Base-by-base conservation (phyloP, 2,329 filamentous ascomycete species). In the Penicillium sp. region DNA sequence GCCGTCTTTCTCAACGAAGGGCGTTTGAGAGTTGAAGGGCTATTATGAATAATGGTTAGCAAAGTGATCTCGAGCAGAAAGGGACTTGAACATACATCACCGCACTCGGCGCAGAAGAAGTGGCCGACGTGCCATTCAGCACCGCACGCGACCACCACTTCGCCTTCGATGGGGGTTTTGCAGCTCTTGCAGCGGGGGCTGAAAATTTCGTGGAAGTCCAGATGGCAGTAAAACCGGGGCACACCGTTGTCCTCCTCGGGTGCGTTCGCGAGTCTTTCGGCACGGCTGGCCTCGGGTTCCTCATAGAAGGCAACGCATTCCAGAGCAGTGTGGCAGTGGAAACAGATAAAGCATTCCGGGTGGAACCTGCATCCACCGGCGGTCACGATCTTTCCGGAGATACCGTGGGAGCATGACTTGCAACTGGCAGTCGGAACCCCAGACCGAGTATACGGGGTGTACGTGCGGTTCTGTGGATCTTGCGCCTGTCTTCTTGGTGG, bases 21-120 rank as follows among this genome's bases (percentile, higher is more conserved):
- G 92, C 9, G 79, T 86, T 3, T 69, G 71, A 0, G 76, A 72
- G 56, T 81, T 79, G 60, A 87, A 87, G 1, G 84, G 83, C 75
- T 78, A 46, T 53, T n/a, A 44, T 24, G n/a, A 22, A 2, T 28
- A 35, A 14, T 35, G 31, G 28, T 56, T 14, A 53, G 55, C 55
- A 65, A 52, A 31, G 48, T 18, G 24, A 3, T 13, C 10, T 33
- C 3, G 38, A 35, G 31, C 7, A 2, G 4, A 28, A 16, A 27
- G 10, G 18, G 44, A 36, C n/a, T 22, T 7, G 11, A 50, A 57
- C 74, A 53, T 70, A 78, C 75, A 75, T 99, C 92, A 61, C 94
- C 94, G 69, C 94, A 99, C 78, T 99, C 91, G 38, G 94, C 94
- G 68, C 94, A 99, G 81, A 99, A 99, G 76, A 99, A 99, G 74